Conservation (phyloP, 306 rosid genomes). For the Cicer bijugum region DNA sequence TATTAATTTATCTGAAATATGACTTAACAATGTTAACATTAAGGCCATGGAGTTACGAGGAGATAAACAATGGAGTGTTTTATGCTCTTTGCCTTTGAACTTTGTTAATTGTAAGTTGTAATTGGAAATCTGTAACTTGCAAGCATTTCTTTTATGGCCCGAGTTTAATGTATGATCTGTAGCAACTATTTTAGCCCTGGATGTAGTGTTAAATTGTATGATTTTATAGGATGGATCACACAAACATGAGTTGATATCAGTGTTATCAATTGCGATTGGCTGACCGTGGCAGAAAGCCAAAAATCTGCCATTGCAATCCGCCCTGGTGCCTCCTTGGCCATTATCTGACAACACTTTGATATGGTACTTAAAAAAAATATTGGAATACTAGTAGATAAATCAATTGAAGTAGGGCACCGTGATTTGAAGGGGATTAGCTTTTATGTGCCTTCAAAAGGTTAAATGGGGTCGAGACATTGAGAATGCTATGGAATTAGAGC, state of each 20-base stretch:
- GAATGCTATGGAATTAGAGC: slow-evolving; percentile 12
- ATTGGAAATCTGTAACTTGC: background rate
- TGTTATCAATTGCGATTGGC: too few species aligned
- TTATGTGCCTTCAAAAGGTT: background rate
- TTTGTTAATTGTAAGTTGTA: slow-evolving; percentile 5
- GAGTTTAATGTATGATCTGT: background rate
- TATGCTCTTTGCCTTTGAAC: background rate
- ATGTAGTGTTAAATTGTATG: slow-evolving; percentile 26
- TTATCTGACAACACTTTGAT: background rate
- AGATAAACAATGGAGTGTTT: background rate
- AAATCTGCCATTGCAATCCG: too few species aligned
- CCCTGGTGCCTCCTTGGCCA: too few species aligned
- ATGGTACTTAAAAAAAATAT: background rate
- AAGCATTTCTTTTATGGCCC: background rate
- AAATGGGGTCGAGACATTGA: background rate
- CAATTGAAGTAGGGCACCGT: slow-evolving; percentile 11
- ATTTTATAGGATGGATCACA: background rate
- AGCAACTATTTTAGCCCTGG: slow-evolving; percentile 2
- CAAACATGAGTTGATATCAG: background rate
- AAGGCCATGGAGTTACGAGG: slow-evolving; percentile 29
- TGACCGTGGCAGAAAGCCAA: too few species aligned
- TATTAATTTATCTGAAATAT: slow-evolving; percentile 19
- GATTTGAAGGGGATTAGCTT: background rate
- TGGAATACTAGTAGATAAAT: background rate
- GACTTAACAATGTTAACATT: slow-evolving; percentile 21